Evolutionary conservation across 2,329 filamentous ascomycete genomes (phyloP).

Genomic region (Pezicula neosporulosa): DNA sequence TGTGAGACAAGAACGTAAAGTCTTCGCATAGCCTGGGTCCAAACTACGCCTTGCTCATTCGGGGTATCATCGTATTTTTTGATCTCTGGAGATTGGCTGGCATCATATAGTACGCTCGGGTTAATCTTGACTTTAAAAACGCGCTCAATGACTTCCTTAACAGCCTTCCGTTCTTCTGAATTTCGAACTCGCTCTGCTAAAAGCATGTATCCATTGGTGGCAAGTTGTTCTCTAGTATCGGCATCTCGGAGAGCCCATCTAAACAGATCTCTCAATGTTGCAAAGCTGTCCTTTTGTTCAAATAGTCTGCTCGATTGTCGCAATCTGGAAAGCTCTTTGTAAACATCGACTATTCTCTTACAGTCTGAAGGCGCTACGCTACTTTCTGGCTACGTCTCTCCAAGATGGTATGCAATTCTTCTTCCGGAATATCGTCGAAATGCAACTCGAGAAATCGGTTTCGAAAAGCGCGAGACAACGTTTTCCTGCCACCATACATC

Average conservation of each 20-base stretch:
- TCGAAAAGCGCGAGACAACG: slow-evolving; percentile 88
- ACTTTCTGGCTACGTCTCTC: slow-evolving; percentile 83
- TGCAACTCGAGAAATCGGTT: slow-evolving; percentile 97
- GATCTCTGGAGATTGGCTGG: slow-evolving; percentile 53
- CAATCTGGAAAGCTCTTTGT: slow-evolving; percentile 85
- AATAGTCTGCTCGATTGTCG: slow-evolving; percentile 90
- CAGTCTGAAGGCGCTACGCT: slow-evolving; percentile 89
- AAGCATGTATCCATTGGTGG: slow-evolving; percentile 92
- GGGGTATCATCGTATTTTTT: slow-evolving; percentile 40
- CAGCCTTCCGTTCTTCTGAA: slow-evolving; percentile 75
- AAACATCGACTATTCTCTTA: slow-evolving; percentile 85
- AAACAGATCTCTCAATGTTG: slow-evolving; percentile 92
- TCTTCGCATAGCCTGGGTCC: slow-evolving; percentile 92
- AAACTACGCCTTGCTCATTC: slow-evolving; percentile 70
- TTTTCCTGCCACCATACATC: slow-evolving; percentile 91
- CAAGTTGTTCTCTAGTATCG: slow-evolving; percentile 83
- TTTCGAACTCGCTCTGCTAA: slow-evolving; percentile 94
- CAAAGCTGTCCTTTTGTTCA: slow-evolving; percentile 96
- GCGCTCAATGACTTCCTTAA: slow-evolving; percentile 84
- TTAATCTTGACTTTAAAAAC: slow-evolving; percentile 87
- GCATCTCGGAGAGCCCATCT: slow-evolving; percentile 87
- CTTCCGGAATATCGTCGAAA: slow-evolving; percentile 96
- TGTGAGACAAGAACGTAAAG: slow-evolving; percentile 86
- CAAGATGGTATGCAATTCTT: slow-evolving; percentile 87
- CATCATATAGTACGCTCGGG: slow-evolving; percentile 67